A percentile compares a stretch with the other conserved stretches of the same genome.
Conservation (phyloP, 2,329 filamentous ascomycete genomes). For the Aspergillus uvarum region DNA sequence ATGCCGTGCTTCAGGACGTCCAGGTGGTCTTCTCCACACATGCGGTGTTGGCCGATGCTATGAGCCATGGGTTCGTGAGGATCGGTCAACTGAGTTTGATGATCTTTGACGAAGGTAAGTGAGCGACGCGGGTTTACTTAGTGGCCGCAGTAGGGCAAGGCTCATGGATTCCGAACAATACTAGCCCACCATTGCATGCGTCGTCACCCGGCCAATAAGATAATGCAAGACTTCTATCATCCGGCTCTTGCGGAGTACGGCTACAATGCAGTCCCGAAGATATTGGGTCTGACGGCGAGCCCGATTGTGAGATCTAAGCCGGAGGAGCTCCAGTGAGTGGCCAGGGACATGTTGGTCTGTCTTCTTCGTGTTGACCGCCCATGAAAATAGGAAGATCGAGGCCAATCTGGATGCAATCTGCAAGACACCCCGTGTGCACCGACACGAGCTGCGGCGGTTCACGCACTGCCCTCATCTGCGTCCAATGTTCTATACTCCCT, state of each 20-base stretch:
- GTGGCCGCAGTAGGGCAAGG: neutral
- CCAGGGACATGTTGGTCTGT: neutral
- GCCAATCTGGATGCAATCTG: conserved; percentile 67
- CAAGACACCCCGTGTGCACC: conserved; percentile 66
- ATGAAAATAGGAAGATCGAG: conserved; percentile 56
- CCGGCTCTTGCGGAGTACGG: conserved; percentile 37
- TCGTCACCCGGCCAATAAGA: conserved; percentile 63
- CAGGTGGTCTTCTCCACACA: conserved; percentile 76
- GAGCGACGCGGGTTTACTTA: no score
- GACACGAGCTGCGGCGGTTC: conserved; percentile 66
- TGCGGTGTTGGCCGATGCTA: conserved; percentile 70
- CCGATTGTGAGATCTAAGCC: conserved; percentile 64
- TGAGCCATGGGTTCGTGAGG: conserved; percentile 70
- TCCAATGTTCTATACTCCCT: conserved; percentile 23
- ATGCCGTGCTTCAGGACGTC: conserved; percentile 62
- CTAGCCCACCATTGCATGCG: conserved; percentile 70
- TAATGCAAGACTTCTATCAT: conserved; percentile 74
- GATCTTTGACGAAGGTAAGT: conserved; percentile 77
- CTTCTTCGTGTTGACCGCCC: conserved; percentile 5
- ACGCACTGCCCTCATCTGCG: conserved; percentile 62
- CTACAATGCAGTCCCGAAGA: conserved; percentile 53
- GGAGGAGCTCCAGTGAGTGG: conserved; percentile 52
- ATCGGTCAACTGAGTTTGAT: conserved; percentile 65
- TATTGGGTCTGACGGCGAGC: conserved; percentile 79
- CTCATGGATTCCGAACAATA: neutral